These are phyloP conservation scores for Mortierella sp. DNA, from an alignment of 371 early-diverging fungal genomes.

Conservation along the genomic window DNA sequence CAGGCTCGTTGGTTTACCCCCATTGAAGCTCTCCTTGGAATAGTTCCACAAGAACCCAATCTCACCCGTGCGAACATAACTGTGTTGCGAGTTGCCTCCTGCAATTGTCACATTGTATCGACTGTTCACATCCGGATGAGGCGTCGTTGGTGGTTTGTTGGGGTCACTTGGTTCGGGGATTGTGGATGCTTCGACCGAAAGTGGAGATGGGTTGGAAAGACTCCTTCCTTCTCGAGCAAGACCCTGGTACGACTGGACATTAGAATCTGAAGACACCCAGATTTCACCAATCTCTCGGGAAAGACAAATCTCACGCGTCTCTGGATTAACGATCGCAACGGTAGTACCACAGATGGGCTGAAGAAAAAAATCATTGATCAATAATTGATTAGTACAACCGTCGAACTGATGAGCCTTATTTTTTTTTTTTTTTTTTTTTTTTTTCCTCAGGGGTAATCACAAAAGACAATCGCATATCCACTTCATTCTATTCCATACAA, in stretches of 20 bases:
- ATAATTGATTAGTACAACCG: neutral
- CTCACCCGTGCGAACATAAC: slow-evolving; percentile 86
- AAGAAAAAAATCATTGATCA: neutral
- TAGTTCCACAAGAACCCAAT: slow-evolving; percentile 84
- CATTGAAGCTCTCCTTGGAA: slow-evolving; percentile 50
- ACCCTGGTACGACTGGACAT: slow-evolving; percentile 59
- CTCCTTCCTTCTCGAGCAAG: slow-evolving; percentile 41
- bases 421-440: too few species aligned
- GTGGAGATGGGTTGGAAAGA: slow-evolving; percentile 38
- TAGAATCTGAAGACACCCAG: slow-evolving; percentile 83
- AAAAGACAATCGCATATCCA: too few species aligned
- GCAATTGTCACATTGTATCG: slow-evolving; percentile 60
- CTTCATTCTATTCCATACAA: too few species aligned
- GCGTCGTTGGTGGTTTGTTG: slow-evolving; percentile 29
- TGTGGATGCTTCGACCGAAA: slow-evolving; percentile 36
- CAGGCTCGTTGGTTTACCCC: slow-evolving; percentile 64
- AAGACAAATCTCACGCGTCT: slow-evolving; percentile 69
- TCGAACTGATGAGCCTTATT: neutral
- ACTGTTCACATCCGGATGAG: slow-evolving; percentile 42
- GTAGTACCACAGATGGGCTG: slow-evolving; percentile 68
- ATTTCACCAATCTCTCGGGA: slow-evolving; percentile 87
- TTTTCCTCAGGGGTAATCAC: neutral
- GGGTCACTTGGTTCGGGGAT: neutral
- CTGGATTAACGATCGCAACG: slow-evolving; percentile 87
- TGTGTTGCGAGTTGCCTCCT: slow-evolving; percentile 70